These are phyloP conservation scores for Clohesyomyces aquaticus DNA, from an alignment of 495 filamentous ascomycete genomes.

Conservation along the genomic window DNA sequence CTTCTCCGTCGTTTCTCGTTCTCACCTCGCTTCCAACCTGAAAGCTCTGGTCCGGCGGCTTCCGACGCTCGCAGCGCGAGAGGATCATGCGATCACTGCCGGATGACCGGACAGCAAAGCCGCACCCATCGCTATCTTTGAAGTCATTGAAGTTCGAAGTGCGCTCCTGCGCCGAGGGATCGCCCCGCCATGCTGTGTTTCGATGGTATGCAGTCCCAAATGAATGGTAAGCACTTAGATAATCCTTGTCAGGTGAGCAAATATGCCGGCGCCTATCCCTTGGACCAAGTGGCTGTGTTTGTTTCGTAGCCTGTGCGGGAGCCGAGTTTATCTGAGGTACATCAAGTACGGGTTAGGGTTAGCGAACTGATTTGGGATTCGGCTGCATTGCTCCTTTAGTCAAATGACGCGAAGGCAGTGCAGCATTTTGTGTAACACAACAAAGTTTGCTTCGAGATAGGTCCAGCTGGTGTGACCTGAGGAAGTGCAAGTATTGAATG, in stretches of 20 bases:
- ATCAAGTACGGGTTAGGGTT: not conserved
- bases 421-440: not conserved
- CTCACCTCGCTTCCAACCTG: too few relatives aligned
- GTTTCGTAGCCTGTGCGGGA: not conserved
- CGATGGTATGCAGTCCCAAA: not conserved
- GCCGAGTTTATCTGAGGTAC: not conserved
- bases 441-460: too few relatives aligned
- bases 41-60: too few relatives aligned
- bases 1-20: too few relatives aligned
- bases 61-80: too few relatives aligned
- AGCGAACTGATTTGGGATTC: not conserved
- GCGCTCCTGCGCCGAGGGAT: not conserved
- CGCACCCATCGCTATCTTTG: too few relatives aligned
- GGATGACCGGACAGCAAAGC: too few relatives aligned
- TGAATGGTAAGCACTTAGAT: not conserved
- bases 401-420: not conserved
- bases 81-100: too few relatives aligned
- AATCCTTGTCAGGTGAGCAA: not conserved
- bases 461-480: too few relatives aligned
- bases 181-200: not conserved
- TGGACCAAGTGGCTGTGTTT: not conserved
- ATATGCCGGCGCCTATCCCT: not conserved
- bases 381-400: not conserved
- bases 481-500: too few relatives aligned
- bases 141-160: not conserved